These are phyloP conservation scores for Fraxinus pennsylvanica DNA, from an alignment of 257 asterid species.

Conservation along the genomic window DNA sequence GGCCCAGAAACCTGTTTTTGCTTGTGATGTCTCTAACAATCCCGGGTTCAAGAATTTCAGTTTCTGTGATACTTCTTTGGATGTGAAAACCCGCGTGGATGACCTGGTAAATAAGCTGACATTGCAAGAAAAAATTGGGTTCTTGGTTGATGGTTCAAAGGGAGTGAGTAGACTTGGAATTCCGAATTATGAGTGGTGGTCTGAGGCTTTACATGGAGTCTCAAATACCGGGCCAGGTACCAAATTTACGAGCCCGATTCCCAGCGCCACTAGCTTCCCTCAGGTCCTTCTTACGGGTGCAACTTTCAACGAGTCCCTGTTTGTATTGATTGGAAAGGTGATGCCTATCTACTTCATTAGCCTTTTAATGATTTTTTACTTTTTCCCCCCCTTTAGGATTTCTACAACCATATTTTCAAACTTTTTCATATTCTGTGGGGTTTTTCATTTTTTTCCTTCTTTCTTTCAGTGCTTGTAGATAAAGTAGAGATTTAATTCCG, in stretches of 20 bases:
- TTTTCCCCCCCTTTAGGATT: background rate
- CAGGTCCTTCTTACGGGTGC: constrained; percentile 71
- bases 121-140: constrained; percentile 66
- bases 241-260: constrained; percentile 46
- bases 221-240: constrained; percentile 63
- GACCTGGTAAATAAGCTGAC: constrained; percentile 58
- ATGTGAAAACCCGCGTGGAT: constrained; percentile 40
- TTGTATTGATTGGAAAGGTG: constrained; percentile 64
- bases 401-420: background rate
- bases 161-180: constrained; percentile 64
- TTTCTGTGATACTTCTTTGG: constrained; percentile 65
- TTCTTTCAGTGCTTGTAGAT: background rate
- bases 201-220: constrained; percentile 80
- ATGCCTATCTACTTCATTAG: background rate
- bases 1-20: constrained; percentile 54
- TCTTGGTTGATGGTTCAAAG: constrained; percentile 49
- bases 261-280: constrained; percentile 84
- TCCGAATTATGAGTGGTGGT: constrained; percentile 84
- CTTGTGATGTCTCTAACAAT: constrained; percentile 54
- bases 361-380: background rate
- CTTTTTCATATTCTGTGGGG: background rate
- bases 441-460: background rate
- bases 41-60: constrained; percentile 46
- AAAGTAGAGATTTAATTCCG: background rate
- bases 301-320: constrained; percentile 58